A percentile compares a stretch with the other conserved stretches of the same genome.
Evolutionary conservation across 176 grass and related monocot species (phyloP).

Genomic region (Thalia dealbata): DNA sequence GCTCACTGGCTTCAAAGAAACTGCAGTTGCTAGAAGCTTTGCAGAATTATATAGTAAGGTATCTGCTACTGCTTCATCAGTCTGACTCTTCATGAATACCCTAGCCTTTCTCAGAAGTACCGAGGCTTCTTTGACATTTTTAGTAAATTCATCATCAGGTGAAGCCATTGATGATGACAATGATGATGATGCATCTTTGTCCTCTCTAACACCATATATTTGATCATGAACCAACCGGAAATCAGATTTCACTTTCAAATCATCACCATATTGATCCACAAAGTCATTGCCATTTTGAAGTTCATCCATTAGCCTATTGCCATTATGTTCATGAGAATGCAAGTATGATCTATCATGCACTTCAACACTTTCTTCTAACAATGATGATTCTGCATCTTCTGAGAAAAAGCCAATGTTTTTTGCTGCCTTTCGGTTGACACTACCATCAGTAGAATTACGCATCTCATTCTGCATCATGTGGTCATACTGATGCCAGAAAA

Average conservation of each 20-base stretch:
- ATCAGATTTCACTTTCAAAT: slow-evolving; percentile 3
- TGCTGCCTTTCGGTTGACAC: neutral
- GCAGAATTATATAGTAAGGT: slow-evolving; percentile 65
- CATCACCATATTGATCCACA: neutral
- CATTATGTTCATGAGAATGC: slow-evolving; percentile 17
- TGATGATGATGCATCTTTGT: neutral
- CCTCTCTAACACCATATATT: neutral
- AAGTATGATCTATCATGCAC: slow-evolving; percentile 38
- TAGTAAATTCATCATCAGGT: slow-evolving; percentile 46
- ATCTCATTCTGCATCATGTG: neutral
- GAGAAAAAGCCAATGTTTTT: slow-evolving; percentile 25
- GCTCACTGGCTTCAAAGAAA: slow-evolving; percentile 55
- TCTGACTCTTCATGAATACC: slow-evolving; percentile 42
- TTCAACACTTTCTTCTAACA: slow-evolving; percentile 56
- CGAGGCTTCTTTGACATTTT: slow-evolving; percentile 48
- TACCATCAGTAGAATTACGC: neutral
- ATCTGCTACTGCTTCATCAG: slow-evolving; percentile 48
- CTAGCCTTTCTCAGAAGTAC: slow-evolving; percentile 45
- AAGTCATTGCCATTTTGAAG: neutral
- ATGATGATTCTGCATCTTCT: slow-evolving; percentile 40
- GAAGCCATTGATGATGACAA: slow-evolving; percentile 12
- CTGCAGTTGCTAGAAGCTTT: slow-evolving; percentile 56
- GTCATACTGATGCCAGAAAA: slow-evolving; percentile 41
- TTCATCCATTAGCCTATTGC: slow-evolving; percentile 34
- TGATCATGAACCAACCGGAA: slow-evolving; percentile 1